Base-by-base conservation (phyloP, 1,284 basidiomycete genomes). In the Ceratobasidium papillatum region DNA sequence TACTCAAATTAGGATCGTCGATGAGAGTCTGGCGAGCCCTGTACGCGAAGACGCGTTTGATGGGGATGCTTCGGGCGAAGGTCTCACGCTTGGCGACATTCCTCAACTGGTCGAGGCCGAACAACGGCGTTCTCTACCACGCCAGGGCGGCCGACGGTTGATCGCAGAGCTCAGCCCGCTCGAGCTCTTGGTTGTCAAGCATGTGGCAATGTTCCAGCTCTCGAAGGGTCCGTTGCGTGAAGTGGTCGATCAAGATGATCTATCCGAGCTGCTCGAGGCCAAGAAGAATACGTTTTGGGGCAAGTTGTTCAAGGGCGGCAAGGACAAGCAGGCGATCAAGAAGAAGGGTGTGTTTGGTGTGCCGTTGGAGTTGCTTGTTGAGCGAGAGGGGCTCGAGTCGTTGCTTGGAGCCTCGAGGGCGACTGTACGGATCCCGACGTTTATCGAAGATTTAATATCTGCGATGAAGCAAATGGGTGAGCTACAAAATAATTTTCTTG, bases 391-490 rank as follows among this genome's bases (percentile, higher is more conserved):
- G 1, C 92, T 94, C 8, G 98, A 99, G 83, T 98, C 96, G 27
- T 84, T 94, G 77, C 88, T 95, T 71, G 96, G 96, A 34, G 94
- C 94, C 32, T 93, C 94, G n/a, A 89, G 93, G 25, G 90, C 90
- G 49, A 90, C 94, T 25, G 82, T 99, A 77, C 88, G 95, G 78
- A 92, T 99, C 34, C 97, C 97, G 7, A 98, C 94, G 82, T 98
- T 99, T 81, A 94, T 99, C 76, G 98, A 99, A 81, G 98, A 99
- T 80, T 93, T 98, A 72, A 90, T 99, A 51, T 97, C 95, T 71
- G 96, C 98, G 2, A 99, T 99, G 97, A 89, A 94, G 81, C 96
- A 99, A 83, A 99, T 99, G 97, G 97, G 95, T 96, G 77, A 80
- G 93, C 87, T 34, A 8, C 19, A 8, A 52, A 17, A 4, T 1